phyloP scores from a whole-genome alignment of 2,329 filamentous ascomycete genomes.

The Aspergillus terreus region DNA sequence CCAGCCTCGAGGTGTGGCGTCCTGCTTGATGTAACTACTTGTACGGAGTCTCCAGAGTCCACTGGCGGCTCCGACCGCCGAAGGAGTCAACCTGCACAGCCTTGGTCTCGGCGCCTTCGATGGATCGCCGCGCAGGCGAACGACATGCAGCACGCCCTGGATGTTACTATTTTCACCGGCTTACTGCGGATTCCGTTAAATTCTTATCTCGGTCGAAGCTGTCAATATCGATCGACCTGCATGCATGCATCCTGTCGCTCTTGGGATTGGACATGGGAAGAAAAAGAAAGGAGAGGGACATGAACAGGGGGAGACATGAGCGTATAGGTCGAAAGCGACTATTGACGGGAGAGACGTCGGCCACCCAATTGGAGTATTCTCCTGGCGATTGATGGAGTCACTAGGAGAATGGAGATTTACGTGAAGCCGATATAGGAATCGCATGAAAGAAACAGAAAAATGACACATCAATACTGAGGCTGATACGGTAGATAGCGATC shows the following conservation, averaged over 20 bases:
- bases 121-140: not conserved
- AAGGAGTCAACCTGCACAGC: not conserved
- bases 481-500: not conserved
- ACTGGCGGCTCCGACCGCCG: no score
- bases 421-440: not conserved
- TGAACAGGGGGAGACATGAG: not conserved
- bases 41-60: no score
- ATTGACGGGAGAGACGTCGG: conserved; percentile 14
- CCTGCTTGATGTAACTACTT: no score
- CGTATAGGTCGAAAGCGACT: conserved; percentile 14
- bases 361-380: conserved; percentile 13
- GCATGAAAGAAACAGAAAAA: not conserved
- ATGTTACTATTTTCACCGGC: not conserved
- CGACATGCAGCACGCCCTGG: not conserved
- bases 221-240: not conserved
- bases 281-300: not conserved
- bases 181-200: not conserved
- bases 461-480: conserved; percentile 4
- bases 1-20: no score
- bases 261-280: not conserved
- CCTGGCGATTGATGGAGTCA: conserved; percentile 1
- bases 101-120: not conserved
- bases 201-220: not conserved
- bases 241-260: not conserved
- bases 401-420: conserved; percentile 2